These are phyloP conservation scores for Rhynchosporium secalis DNA, from an alignment of 2,329 filamentous ascomycete genomes.

Conservation along the genomic window DNA sequence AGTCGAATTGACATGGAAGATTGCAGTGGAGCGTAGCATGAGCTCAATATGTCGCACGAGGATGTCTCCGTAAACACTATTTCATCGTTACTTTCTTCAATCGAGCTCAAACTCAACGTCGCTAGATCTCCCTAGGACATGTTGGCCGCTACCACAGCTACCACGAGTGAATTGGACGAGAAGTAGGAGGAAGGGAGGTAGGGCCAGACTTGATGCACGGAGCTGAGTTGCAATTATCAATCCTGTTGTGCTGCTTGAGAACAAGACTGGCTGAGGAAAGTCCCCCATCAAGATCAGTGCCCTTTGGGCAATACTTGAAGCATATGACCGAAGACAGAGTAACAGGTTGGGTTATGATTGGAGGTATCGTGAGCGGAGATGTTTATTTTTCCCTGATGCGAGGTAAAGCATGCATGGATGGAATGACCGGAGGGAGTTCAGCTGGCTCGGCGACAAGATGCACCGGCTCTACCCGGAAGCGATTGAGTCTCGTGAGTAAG, in stretches of 20 bases:
- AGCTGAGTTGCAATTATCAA: not conserved
- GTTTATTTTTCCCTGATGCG: not conserved
- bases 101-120: no score
- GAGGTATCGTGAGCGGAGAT: slow-evolving; percentile 2
- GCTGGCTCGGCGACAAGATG: slow-evolving; percentile 11
- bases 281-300: not conserved
- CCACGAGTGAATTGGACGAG: not conserved
- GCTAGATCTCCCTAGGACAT: not conserved
- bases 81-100: no score
- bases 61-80: no score
- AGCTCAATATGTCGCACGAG: no score
- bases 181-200: not conserved
- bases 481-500: no score
- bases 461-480: not conserved
- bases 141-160: not conserved
- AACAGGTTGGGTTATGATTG: not conserved
- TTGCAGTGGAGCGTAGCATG: not conserved
- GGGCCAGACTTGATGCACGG: not conserved
- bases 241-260: not conserved
- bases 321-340: slow-evolving; percentile 8
- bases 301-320: not conserved
- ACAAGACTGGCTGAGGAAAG: not conserved
- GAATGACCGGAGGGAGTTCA: not conserved
- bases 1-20: not conserved
- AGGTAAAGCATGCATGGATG: slow-evolving; percentile 12